Base-by-base conservation (phyloP, 1,139 yeast species). In the Saccharomyces pastorianus region DNA sequence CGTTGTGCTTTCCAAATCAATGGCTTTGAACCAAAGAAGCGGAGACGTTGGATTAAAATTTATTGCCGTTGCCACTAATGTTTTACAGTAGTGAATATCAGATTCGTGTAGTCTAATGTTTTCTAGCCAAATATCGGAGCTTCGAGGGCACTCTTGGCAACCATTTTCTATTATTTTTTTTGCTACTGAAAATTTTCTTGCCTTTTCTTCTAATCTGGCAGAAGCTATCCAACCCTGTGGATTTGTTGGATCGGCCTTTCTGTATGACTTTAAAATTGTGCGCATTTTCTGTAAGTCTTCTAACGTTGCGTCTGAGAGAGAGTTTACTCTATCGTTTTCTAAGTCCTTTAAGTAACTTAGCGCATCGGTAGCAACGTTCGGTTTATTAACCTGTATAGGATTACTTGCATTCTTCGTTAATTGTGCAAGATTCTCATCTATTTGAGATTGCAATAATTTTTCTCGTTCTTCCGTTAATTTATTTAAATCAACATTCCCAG, bases 221-320 rank as follows among this genome's bases (percentile, higher is more conserved):
- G 91, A 81, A 0, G 95, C 89, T 29, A 93, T 87, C 96, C 97
- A 93, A 11, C 89, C 88, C 51, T 81, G 80, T 0, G 96, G 79
- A 55, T 84, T 85, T 48, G 74, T 71, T 0, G 98, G 96, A 61
- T 88, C 85, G 0, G 90, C 74, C 59, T 80, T 82, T 34, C 95
- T 76, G 56, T 88, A 77, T 1, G 95, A 84, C 8, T 80, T 73
- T 51, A 90, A 73, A n/a, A 89, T 73, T 2, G 76, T 67, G 42
- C 95, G 71, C 26, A 84, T 81, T 56, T 81, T 81, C 46, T 76
- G 74, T 5, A 82, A 71, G 60, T 88, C 93, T 51, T 71, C 73
- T 11, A 61, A 63, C 20, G 44, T 11, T 11, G 44, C 26, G 7
- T 38, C 44, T 9, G 44, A 38, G 6, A 38, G 23, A 4, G 44